These are phyloP conservation scores for Arthrocladium fulminans DNA, from an alignment of 2,329 filamentous ascomycete genomes.

Conservation along the genomic window DNA sequence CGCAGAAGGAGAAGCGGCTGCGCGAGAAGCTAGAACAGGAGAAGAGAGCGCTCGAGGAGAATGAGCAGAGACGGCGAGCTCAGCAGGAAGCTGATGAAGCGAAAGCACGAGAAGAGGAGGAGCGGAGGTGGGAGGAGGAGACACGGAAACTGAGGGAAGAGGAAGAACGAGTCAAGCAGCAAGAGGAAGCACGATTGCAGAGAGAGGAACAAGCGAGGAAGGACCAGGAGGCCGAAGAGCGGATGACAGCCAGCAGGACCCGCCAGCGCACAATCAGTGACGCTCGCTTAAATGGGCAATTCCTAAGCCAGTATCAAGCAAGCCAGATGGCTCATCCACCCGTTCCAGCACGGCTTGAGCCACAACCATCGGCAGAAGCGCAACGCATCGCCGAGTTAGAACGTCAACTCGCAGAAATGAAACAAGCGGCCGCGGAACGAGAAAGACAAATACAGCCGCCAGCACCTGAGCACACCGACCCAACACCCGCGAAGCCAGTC, in stretches of 20 bases:
- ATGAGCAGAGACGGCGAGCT: slow-evolving; percentile 39
- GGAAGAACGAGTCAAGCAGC: slow-evolving; percentile 33
- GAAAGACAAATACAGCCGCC: slow-evolving; percentile 47
- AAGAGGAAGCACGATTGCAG: slow-evolving; percentile 46
- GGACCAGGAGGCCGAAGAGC: slow-evolving; percentile 62
- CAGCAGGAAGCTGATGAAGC: slow-evolving; percentile 45
- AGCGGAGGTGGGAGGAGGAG: slow-evolving; percentile 41
- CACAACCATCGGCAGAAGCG: slow-evolving; percentile 41
- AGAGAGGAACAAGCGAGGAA: slow-evolving; percentile 67
- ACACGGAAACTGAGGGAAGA: slow-evolving; percentile 35
- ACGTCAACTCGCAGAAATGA: slow-evolving; percentile 57
- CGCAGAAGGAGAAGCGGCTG: slow-evolving; percentile 69
- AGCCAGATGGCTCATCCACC: slow-evolving; percentile 42
- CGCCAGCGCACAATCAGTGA: slow-evolving; percentile 54
- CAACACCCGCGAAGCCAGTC: slow-evolving; percentile 11
- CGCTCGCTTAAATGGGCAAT: slow-evolving; percentile 67
- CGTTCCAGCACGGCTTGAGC: slow-evolving; percentile 25
- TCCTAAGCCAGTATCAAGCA: slow-evolving; percentile 75
- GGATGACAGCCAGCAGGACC: slow-evolving; percentile 57
- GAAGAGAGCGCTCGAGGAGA: slow-evolving; percentile 47
- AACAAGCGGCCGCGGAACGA: slow-evolving; percentile 38
- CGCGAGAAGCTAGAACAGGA: slow-evolving; percentile 50
- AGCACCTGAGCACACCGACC: not conserved
- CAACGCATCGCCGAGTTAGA: slow-evolving; percentile 73
- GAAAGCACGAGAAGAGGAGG: slow-evolving; percentile 36